Evolutionary conservation across 2,329 filamentous ascomycete genomes (phyloP), one percentile per base, ranked within the genome.

Genomic region (Colletotrichum liriopes): DNA sequence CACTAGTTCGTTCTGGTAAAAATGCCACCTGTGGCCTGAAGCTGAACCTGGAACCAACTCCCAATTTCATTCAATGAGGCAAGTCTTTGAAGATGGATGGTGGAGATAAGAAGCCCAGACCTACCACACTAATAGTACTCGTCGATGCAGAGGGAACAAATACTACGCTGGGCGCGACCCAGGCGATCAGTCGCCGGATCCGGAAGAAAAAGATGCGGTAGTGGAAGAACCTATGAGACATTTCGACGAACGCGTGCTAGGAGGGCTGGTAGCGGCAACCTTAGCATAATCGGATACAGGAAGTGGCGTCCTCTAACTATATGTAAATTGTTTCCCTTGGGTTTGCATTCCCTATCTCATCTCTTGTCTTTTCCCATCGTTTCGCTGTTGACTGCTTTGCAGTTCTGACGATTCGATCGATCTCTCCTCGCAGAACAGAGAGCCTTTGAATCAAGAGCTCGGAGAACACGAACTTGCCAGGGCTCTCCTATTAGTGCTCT

Each of bases 131-230:
- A 23, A 20, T 4, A 41, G 7, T 7, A 11, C 11, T 20, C 5
- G 6, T 32, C 14, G 8, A 32, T 5, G 3, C 23, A 11, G 26
- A 52, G 14, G 0, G 26, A 52, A 2, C 47, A 16, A 5, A 32
- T 0, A 18, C 35, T 39, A 16, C n/a, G 35, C 54, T 20, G 23
- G 23, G n/a, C n/a, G 2, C 35, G 7, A n/a, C 37, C 35, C 2
- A 39, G 54, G 9, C 14, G 14, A 41, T 58, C 35, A 5, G 52
- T 56, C 52, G 60, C 66, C 66, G 66, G 59, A 69, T 67, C 56
- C 65, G 65, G 65, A 32, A 20, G 35, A 1, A 18, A 26, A 11
- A 3, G 23, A 26, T 39, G 47, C 37, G 20, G 35, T 18, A 16
- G 41, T 49, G 20, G 29, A 26, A 5, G 11, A 20, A 16, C 20